Evolutionary conservation across 2,329 filamentous ascomycete species (phyloP).

Genomic region (Alternaria atra): DNA sequence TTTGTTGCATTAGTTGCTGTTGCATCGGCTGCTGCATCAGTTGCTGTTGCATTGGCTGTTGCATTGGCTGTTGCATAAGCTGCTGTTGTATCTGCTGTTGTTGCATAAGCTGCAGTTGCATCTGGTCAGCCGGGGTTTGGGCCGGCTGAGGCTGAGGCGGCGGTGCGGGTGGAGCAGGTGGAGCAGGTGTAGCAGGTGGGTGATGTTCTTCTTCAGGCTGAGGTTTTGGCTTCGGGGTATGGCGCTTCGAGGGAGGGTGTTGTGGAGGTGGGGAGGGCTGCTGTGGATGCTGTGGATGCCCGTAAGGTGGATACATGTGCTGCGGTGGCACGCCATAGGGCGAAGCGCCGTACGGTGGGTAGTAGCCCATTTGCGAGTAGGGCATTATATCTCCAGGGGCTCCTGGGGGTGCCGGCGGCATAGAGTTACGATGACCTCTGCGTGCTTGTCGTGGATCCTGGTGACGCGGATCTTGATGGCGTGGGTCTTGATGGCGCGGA

Average conservation of each 20-base stretch:
- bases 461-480: constrained; percentile 14
- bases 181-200: constrained; percentile 34
- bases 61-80: constrained; percentile 1
- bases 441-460: constrained; percentile 22
- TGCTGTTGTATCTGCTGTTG: constrained; percentile 11
- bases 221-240: constrained; percentile 42
- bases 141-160: constrained; percentile 26
- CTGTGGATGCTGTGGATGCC: constrained; percentile 26
- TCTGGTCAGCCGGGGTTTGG: constrained; percentile 17
- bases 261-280: constrained; percentile 39
- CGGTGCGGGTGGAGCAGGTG: constrained; percentile 22
- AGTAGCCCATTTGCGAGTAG: constrained; percentile 39
- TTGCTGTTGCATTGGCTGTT: constrained; percentile 22
- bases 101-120: constrained; percentile 16
- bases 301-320: constrained; percentile 39
- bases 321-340: constrained; percentile 40
- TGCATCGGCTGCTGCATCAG: constrained; percentile 14
- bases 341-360: constrained; percentile 38
- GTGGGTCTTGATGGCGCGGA: too few species aligned
- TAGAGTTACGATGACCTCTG: constrained; percentile 46
- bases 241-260: constrained; percentile 36
- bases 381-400: constrained; percentile 48
- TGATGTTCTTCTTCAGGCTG: constrained; percentile 29
- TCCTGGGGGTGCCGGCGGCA: constrained; percentile 37
- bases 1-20: constrained; percentile 15